A percentile compares a stretch with the other conserved stretches of the same genome.
phyloP scores from a whole-genome alignment of 192 early-diverging fungal genomes.

The Pilobolus umbonatus region DNA sequence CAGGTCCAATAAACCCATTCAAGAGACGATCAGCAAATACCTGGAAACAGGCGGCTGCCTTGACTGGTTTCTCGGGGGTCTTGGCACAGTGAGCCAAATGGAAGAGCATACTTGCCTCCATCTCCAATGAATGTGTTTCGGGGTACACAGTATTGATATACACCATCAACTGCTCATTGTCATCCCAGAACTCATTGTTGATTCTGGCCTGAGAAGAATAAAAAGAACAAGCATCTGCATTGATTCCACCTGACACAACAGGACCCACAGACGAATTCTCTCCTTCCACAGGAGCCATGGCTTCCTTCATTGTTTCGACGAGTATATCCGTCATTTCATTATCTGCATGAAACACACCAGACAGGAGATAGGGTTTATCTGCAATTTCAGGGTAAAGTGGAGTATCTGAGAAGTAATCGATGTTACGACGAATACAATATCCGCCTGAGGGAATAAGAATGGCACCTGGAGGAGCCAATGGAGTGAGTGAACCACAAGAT shows the following conservation, averaged over 20 bases:
- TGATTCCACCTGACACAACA: slow-evolving; percentile 51
- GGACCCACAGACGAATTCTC: slow-evolving; percentile 7
- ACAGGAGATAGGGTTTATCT: slow-evolving; percentile 61
- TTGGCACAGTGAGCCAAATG: slow-evolving; percentile 64
- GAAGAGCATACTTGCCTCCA: slow-evolving; percentile 84
- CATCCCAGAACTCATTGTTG: slow-evolving; percentile 70
- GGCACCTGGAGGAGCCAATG: slow-evolving; percentile 47
- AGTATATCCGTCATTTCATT: slow-evolving; percentile 42
- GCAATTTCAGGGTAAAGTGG: slow-evolving; percentile 5
- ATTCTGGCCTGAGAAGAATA: slow-evolving; percentile 79
- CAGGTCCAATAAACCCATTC: slow-evolving; percentile 63
- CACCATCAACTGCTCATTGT: slow-evolving; percentile 61
- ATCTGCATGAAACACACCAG: slow-evolving; percentile 58
- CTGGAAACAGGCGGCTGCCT: slow-evolving; percentile 73
- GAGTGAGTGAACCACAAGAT: slow-evolving; percentile 75
- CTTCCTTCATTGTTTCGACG: slow-evolving; percentile 21
- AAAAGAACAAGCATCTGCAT: slow-evolving; percentile 80
- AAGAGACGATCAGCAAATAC: slow-evolving; percentile 76
- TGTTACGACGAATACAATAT: slow-evolving; percentile 52
- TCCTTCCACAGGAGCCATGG: slow-evolving; percentile 24
- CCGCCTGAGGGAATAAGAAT: slow-evolving; percentile 64
- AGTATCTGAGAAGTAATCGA: slow-evolving; percentile 60
- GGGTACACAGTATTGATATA: slow-evolving; percentile 45
- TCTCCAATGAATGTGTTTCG: slow-evolving; percentile 63
- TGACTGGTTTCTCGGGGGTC: slow-evolving; percentile 44